Base-by-base conservation (phyloP, 306 rosid species). In the Fagus crenata region DNA sequence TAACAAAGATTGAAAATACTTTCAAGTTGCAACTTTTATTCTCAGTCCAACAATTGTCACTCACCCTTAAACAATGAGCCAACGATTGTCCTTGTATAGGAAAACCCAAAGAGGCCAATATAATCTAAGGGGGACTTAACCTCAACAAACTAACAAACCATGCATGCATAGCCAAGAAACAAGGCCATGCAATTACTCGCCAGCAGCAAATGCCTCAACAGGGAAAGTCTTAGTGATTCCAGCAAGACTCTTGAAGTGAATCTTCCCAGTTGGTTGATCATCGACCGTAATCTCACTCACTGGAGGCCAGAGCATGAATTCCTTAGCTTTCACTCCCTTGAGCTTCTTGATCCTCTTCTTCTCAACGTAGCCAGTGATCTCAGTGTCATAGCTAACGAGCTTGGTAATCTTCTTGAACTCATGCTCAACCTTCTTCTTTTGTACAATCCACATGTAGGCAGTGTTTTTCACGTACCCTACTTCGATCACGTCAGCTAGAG, bases 191-290 rank as follows among this genome's bases (percentile, higher is more conserved):
- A 60, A 2, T 77, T 60, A 93, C 91, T 93, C 96, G 46, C 93
- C 96, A 31, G 98, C 93, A 53, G 94, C 96, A 51, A 93, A 93
- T 14, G 97, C 97, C 55, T 93, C 94, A 58, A 85, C 85, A 0
- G 97, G 98, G 81, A 93, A 92, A 61, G 89, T 91, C 84, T 93
- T 93, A 49, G 98, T 93, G 82, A 93, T 88, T 5, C 97, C 98
- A 4, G 96, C 98, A 11, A 93, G 89, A 81, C 98, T 92, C 90
- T 92, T 93, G 93, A 93, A 93, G 53, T 91, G 88, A 37, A 93
- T 86, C 80, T 93, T 92, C 31, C 97, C 91, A 0, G 91, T 82
- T 1, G 94, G 80, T 0, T 75, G 76, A 6, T 86, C 92, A 36
- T 86, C 92, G 6, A 78, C 84, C 3, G 65, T 75, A 54, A 93